Percentiles rank a stretch among this genome's conserved stretches.
Conservation (phyloP, 208 protist genomes). For the Strigomonas culicis region DNA sequence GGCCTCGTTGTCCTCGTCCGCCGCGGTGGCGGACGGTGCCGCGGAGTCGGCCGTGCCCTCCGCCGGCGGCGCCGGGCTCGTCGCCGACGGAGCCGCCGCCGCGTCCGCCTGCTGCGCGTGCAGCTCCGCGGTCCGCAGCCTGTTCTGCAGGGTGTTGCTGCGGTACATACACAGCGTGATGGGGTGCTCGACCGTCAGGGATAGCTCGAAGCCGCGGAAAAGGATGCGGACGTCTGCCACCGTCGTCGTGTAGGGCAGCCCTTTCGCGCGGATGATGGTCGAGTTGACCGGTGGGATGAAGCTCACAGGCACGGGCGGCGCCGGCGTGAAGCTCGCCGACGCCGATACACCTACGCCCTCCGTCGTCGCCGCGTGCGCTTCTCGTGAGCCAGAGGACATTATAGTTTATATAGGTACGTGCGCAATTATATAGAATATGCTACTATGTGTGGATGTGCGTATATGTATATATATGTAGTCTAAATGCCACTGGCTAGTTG, state of each 20-base stretch:
- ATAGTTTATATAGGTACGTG: not conserved
- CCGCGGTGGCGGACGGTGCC: not conserved
- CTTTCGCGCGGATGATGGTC: slow-evolving; percentile 28
- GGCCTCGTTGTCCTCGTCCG: slow-evolving; percentile 9
- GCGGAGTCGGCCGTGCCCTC: not conserved
- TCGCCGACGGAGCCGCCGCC: too few relatives aligned
- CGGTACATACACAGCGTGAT: slow-evolving; percentile 3
- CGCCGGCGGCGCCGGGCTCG: not conserved
- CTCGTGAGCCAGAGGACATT: too few relatives aligned
- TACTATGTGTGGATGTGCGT: too few relatives aligned
- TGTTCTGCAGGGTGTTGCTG: too few relatives aligned
- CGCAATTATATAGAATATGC: too few relatives aligned
- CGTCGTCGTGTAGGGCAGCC: slow-evolving; percentile 34
- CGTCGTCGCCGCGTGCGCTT: not conserved
- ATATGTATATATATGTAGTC: not conserved
- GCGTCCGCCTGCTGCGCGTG: too few relatives aligned
- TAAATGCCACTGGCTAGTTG: slow-evolving; percentile 1
- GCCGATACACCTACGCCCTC: too few relatives aligned
- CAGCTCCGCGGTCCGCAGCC: too few relatives aligned
- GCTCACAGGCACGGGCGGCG: slow-evolving; percentile 14
- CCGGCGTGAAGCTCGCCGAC: too few relatives aligned
- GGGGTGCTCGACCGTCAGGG: not conserved
- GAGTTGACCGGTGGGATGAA: not conserved
- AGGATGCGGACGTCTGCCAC: slow-evolving; percentile 30
- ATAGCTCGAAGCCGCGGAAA: slow-evolving; percentile 33